These are phyloP conservation scores for Verticillium dahliae DNA, from an alignment of 2,329 filamentous ascomycete species.

Conservation along the genomic window DNA sequence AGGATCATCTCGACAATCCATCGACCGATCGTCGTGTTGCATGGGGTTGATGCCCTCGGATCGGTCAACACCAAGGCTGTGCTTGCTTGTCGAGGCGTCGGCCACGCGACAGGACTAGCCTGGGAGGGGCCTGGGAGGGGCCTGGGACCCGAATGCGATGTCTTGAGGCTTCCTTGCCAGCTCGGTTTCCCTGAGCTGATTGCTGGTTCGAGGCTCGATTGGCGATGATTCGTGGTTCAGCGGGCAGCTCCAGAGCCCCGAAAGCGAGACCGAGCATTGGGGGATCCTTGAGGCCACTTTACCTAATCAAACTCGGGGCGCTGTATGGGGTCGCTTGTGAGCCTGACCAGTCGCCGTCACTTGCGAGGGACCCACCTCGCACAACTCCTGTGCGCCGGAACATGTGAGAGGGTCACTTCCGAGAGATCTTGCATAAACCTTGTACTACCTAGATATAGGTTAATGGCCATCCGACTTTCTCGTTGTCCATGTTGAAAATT, in stretches of 20 bases:
- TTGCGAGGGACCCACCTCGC: background rate
- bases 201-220: background rate
- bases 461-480: background rate
- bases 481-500: background rate
- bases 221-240: background rate
- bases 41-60: too few relatives aligned
- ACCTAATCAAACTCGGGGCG: background rate
- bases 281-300: background rate
- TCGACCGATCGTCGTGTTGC: too few relatives aligned
- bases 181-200: background rate
- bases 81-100: background rate
- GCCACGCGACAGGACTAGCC: background rate
- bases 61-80: too few relatives aligned
- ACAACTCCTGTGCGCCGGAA: background rate
- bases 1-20: too few relatives aligned
- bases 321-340: background rate
- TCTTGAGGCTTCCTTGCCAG: background rate
- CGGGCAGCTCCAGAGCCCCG: background rate
- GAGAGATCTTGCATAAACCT: background rate
- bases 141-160: background rate
- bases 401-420: background rate
- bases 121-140: too few relatives aligned
- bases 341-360: background rate
- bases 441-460: background rate
- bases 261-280: background rate